Conservation (phyloP, 495 filamentous ascomycete species). For the Friedmanniomyces simplex region DNA sequence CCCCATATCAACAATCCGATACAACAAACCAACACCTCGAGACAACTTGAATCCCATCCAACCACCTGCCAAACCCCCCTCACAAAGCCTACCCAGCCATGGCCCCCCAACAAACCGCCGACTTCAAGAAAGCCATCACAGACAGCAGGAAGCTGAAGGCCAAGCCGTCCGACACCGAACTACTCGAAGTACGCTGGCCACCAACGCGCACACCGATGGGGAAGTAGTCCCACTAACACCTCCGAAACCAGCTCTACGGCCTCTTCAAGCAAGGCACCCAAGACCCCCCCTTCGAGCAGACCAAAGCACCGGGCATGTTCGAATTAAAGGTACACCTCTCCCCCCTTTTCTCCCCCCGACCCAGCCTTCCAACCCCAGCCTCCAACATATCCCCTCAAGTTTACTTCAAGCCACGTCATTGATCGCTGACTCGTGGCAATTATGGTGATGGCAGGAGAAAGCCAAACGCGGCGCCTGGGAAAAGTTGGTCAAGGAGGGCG, state of each 20-base stretch:
- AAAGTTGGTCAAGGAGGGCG: conserved; percentile 46
- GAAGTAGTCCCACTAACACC: too few relatives aligned
- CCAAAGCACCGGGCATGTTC: conserved; percentile 41
- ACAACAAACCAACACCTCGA: too few relatives aligned
- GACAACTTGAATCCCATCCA: too few relatives aligned
- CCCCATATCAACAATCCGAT: too few relatives aligned
- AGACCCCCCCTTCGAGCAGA: conserved; percentile 35
- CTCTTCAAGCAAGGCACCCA: conserved; percentile 48
- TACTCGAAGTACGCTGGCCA: conserved; percentile 57
- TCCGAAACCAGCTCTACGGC: conserved; percentile 40
- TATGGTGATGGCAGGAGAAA: conserved; percentile 47
- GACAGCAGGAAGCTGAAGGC: conserved; percentile 52
- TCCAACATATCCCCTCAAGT: too few relatives aligned
- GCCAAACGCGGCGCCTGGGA: conserved; percentile 70
- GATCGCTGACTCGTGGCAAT: not conserved
- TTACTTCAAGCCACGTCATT: too few relatives aligned
- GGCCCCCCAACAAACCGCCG: conserved; percentile 35
- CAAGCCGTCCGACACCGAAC: conserved; percentile 42
- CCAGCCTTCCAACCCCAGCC: not conserved
- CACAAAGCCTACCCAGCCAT: too few relatives aligned
- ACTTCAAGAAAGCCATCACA: conserved; percentile 51
- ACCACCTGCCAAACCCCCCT: too few relatives aligned
- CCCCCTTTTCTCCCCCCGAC: not conserved
- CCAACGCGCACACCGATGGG: too few relatives aligned
- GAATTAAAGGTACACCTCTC: conserved; percentile 40